Evolutionary conservation across 805 yeast genomes (phyloP).

Genomic region (Metschnikowia continentalis): DNA sequence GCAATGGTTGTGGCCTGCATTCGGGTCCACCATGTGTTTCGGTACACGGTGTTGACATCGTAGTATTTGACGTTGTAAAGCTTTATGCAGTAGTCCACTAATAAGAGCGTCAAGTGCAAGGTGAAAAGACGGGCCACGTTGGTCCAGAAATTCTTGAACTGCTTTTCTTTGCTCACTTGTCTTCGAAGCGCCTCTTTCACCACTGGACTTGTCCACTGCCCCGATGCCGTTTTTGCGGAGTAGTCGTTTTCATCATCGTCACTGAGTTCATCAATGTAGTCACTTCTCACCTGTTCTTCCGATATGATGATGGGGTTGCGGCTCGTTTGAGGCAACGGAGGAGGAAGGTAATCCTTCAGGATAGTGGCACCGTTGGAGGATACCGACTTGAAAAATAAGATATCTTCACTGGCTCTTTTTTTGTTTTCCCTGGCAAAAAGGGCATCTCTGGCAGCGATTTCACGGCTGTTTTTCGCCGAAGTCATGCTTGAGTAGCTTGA

Average conservation of each 20-base stretch:
- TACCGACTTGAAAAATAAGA: constrained; percentile 6
- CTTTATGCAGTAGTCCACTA: constrained; percentile 7
- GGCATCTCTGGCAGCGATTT: not conserved
- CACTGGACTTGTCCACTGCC: constrained; percentile 40
- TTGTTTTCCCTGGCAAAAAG: not conserved
- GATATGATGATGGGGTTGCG: constrained; percentile 12
- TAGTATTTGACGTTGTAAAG: constrained; percentile 8
- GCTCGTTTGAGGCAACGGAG: constrained; percentile 6
- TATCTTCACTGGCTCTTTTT: constrained; percentile 1
- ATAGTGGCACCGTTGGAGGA: constrained; percentile 7
- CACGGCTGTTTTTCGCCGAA: not conserved
- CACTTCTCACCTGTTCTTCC: not conserved
- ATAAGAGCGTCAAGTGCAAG: constrained; percentile 22
- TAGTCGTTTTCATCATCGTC: constrained; percentile 3
- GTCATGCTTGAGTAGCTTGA: not conserved
- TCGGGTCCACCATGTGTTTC: constrained; percentile 7
- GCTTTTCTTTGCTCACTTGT: constrained; percentile 40
- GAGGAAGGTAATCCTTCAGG: constrained; percentile 14
- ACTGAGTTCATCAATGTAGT: constrained; percentile 3
- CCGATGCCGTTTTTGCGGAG: constrained; percentile 7
- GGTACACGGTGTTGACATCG: constrained; percentile 9
- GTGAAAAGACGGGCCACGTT: constrained; percentile 25
- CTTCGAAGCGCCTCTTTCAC: constrained; percentile 42
- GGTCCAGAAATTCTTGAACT: constrained; percentile 28
- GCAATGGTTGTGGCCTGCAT: not conserved